A percentile compares a stretch with the other conserved stretches of the same genome.
Evolutionary conservation across 2,329 filamentous ascomycete genomes (phyloP).

Genomic region (Bimuria novae-zelandiae): DNA sequence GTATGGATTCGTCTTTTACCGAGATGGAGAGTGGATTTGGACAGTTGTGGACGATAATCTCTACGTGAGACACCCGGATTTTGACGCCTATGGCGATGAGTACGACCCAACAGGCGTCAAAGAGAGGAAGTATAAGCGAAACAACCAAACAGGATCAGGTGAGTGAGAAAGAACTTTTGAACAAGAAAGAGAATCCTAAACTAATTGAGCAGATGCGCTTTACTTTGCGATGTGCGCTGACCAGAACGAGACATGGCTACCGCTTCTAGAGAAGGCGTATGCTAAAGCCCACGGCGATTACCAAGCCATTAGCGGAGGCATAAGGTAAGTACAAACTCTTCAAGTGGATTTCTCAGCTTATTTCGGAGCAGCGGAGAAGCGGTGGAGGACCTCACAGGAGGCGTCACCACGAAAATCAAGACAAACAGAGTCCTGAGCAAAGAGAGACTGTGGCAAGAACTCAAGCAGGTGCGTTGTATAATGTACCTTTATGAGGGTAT

Average conservation of each 20-base stretch:
- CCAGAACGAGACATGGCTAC: slow-evolving; percentile 81
- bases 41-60: slow-evolving; percentile 91
- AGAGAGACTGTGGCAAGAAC: slow-evolving; percentile 82
- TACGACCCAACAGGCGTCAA: slow-evolving; percentile 63
- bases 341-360: neutral
- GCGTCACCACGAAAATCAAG: slow-evolving; percentile 70
- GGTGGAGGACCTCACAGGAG: slow-evolving; percentile 65
- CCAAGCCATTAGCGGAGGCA: slow-evolving; percentile 70
- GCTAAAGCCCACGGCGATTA: slow-evolving; percentile 86
- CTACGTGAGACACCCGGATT: slow-evolving; percentile 76
- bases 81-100: slow-evolving; percentile 72
- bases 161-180: neutral
- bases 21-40: slow-evolving; percentile 72
- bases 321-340: slow-evolving; percentile 39
- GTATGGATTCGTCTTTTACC: slow-evolving; percentile 83
- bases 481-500: no score
- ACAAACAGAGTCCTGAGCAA: slow-evolving; percentile 74
- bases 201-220: slow-evolving; percentile 59
- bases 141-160: slow-evolving; percentile 70
- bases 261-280: slow-evolving; percentile 79
- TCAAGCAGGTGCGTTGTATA: slow-evolving; percentile 57
- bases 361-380: slow-evolving; percentile 49
- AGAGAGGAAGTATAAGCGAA: slow-evolving; percentile 67
- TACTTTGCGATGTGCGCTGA: slow-evolving; percentile 77
- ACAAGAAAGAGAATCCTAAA: neutral